Evolutionary conservation across 2,329 filamentous ascomycete species (phyloP).

Genomic region (Penicillium capsulatum): DNA sequence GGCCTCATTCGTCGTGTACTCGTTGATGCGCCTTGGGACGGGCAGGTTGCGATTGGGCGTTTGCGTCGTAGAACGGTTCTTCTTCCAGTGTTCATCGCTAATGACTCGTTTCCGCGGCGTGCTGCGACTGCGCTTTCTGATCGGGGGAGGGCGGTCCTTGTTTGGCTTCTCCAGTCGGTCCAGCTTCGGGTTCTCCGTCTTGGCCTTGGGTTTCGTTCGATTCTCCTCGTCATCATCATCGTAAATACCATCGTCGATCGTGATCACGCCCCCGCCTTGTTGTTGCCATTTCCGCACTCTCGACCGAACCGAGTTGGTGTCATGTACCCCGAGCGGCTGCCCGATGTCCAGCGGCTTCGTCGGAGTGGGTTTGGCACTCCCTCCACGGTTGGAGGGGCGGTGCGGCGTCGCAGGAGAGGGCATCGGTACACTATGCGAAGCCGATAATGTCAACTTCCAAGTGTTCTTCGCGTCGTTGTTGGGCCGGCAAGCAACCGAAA

Average conservation of each 20-base stretch:
- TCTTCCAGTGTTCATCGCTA: slow-evolving; percentile 81
- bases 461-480: slow-evolving; percentile 8
- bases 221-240: slow-evolving; percentile 50
- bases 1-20: slow-evolving; percentile 35
- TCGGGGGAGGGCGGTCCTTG: slow-evolving; percentile 16
- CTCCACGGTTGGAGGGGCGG: slow-evolving; percentile 46
- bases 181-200: slow-evolving; percentile 25
- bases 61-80: slow-evolving; percentile 43
- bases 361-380: slow-evolving; percentile 52
- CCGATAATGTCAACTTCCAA: slow-evolving; percentile 2
- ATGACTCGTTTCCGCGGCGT: slow-evolving; percentile 88
- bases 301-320: slow-evolving; percentile 66
- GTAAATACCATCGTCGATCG: slow-evolving; percentile 55
- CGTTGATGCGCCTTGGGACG: slow-evolving; percentile 42
- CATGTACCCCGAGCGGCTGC: slow-evolving; percentile 53
- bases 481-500: slow-evolving; percentile 3
- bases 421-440: slow-evolving; percentile 34
- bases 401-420: slow-evolving; percentile 38
- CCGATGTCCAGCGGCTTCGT: slow-evolving; percentile 53
- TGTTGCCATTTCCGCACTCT: slow-evolving; percentile 84
- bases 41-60: slow-evolving; percentile 38
- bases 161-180: slow-evolving; percentile 19
- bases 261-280: slow-evolving; percentile 63
- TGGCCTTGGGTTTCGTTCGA: slow-evolving; percentile 25
- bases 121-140: slow-evolving; percentile 45